phyloP scores from a whole-genome alignment of 805 yeast genomes.

The Saccharomycopsis capsularis region DNA sequence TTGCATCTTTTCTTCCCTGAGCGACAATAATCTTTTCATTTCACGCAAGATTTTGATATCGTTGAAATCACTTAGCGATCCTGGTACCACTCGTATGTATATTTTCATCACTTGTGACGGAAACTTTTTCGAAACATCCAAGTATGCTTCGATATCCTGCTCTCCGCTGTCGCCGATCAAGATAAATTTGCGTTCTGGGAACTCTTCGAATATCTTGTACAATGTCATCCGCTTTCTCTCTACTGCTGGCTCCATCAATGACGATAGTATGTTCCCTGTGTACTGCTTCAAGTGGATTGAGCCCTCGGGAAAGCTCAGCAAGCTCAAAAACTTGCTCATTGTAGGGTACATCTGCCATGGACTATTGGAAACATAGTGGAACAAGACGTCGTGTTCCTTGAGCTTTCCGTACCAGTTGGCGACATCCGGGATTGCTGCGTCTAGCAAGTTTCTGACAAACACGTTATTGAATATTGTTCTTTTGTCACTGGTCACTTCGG shows the following conservation, averaged over 20 bases:
- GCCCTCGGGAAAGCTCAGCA: constrained; percentile 62
- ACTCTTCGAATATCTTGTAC: constrained; percentile 57
- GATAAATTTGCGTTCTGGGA: constrained; percentile 70
- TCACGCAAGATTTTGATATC: constrained; percentile 22
- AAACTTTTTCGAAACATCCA: constrained; percentile 51
- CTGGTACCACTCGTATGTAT: constrained; percentile 69
- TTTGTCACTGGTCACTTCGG: constrained; percentile 88
- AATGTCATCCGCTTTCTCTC: constrained; percentile 70
- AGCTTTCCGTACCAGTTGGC: constrained; percentile 63
- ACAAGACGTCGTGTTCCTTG: constrained; percentile 37
- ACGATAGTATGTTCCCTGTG: constrained; percentile 68
- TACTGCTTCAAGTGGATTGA: constrained; percentile 86
- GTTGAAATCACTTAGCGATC: constrained; percentile 55
- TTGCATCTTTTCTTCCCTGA: constrained; percentile 6
- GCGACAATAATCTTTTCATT: constrained; percentile 7
- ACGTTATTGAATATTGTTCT: constrained; percentile 75
- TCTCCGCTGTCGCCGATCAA: constrained; percentile 96
- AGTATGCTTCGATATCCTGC: constrained; percentile 87
- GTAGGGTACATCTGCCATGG: constrained; percentile 83
- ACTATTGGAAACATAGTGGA: constrained; percentile 92
- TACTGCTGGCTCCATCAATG: constrained; percentile 80
- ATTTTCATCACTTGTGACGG: constrained; percentile 68
- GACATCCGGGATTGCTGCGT: constrained; percentile 72
- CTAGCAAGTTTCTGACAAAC: constrained; percentile 54
- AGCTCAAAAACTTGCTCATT: constrained; percentile 43